Evolutionary conservation across 169 alveolate genomes (phyloP), one percentile per base, ranked within the genome.

Genomic region (Theileria equi): DNA sequence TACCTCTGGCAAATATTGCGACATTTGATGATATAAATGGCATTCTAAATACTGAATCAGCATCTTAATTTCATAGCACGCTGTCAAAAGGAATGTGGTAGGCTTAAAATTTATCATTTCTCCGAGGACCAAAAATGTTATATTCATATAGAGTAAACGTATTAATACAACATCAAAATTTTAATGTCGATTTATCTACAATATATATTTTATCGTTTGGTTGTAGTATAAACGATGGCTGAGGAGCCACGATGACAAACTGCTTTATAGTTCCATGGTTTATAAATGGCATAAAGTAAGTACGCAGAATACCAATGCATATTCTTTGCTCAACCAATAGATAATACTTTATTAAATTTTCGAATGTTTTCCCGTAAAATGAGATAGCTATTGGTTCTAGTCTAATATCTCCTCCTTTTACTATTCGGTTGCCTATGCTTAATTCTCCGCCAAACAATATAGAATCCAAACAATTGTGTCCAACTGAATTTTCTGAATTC

Each of bases 401-500:
- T 34, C 55, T 17, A 34, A 60, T 60, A n/a, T 5, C 29, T 44
- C 70, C 70, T 21, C 70, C 70, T 5, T 43, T 19, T 26, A 74
- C 21, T 38, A 35, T 26, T 41, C 60, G 48, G 35, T 26, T 35
- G 28, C 28, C 29, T 6, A 26, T 35, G 31, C 35, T 43, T n/a
- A 32, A 26, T 17, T 10, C 19, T 16, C 40, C 65, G 8, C 55
- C 49, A 8, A 64, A 34, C 8, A 86, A 57, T 19, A 86, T 36
- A 21, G 80, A 50, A 53, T 86, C 74, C 35, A 86, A 66, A 0
- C 77, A 69, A 21, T 82, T 79, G 25, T 81, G 80, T 38, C 73
- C 88, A 16, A 86, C 86, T 10, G 92, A 80, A 45, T 86, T 50
- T 29, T 60, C 48, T 48, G 82, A 81, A 26, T 72, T 80, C 26